Percentiles rank a stretch among this genome's conserved stretches.
phyloP scores from a whole-genome alignment of 2,329 filamentous ascomycete species.

The Phoma sp. region DNA sequence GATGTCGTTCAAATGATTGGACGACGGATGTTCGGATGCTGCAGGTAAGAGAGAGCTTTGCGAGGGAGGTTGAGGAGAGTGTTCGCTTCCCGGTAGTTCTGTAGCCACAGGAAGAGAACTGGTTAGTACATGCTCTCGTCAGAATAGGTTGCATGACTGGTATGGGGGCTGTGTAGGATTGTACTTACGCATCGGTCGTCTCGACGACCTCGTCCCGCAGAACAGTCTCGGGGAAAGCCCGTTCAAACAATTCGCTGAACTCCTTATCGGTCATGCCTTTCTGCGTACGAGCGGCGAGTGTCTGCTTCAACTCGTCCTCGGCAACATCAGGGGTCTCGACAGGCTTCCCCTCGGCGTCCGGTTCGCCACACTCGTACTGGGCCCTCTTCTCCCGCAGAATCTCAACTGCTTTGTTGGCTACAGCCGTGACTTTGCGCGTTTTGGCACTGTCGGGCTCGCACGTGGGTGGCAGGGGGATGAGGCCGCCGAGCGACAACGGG shows the following conservation, averaged over 20 bases:
- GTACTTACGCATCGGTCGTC: conserved; percentile 63
- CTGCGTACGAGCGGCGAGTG: conserved; percentile 75
- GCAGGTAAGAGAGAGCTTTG: conserved; percentile 86
- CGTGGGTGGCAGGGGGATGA: conserved; percentile 84
- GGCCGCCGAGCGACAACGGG: conserved; percentile 78
- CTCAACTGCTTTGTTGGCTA: conserved; percentile 87
- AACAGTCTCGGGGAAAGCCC: conserved; percentile 74
- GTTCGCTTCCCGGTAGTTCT: conserved; percentile 71
- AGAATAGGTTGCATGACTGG: conserved; percentile 34
- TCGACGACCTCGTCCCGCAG: conserved; percentile 65
- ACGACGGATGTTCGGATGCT: conserved; percentile 78
- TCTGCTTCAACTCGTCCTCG: conserved; percentile 75
- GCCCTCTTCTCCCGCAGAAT: conserved; percentile 84
- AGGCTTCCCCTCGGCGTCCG: conserved; percentile 66
- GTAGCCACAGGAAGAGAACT: conserved; percentile 74
- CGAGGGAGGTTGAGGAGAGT: conserved; percentile 87
- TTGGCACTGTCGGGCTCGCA: conserved; percentile 97
- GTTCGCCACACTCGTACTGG: conserved; percentile 86
- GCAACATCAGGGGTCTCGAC: conserved; percentile 69
- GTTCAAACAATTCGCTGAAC: conserved; percentile 86
- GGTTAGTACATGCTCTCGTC: conserved; percentile 71
- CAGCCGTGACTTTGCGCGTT: conserved; percentile 80
- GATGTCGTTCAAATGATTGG: conserved; percentile 83
- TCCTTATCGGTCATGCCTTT: conserved; percentile 85
- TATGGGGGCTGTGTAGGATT: conserved; percentile 21